These are phyloP conservation scores for Cercospora citrullina DNA, from an alignment of 2,329 filamentous ascomycete species.

Conservation along the genomic window DNA sequence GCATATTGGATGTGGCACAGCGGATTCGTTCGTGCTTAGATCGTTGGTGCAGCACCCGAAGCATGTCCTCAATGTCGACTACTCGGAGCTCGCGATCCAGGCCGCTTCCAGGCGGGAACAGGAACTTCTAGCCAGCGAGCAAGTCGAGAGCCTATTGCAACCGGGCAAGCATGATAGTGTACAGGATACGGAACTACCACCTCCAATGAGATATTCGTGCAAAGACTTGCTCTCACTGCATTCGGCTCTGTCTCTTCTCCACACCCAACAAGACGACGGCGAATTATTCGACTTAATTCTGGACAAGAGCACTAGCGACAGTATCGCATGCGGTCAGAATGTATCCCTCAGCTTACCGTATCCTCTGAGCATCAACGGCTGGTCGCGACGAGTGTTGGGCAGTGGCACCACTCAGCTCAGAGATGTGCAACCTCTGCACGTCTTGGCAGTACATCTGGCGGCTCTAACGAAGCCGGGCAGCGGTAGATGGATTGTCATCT, in stretches of 20 bases:
- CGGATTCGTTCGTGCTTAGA: slow-evolving; percentile 21
- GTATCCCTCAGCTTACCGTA: slow-evolving; percentile 25
- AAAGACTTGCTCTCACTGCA: slow-evolving; percentile 25
- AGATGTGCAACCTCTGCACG: slow-evolving; percentile 41
- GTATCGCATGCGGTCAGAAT: slow-evolving; percentile 26
- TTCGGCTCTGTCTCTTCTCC: slow-evolving; percentile 23
- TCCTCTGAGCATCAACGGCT: slow-evolving; percentile 27
- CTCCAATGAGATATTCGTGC: slow-evolving; percentile 26
- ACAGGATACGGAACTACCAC: slow-evolving; percentile 13
- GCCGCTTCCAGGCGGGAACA: slow-evolving; percentile 25
- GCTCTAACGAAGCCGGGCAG: slow-evolving; percentile 39
- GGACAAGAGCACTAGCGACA: slow-evolving; percentile 31
- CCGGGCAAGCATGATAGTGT: slow-evolving; percentile 24
- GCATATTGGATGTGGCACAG: slow-evolving; percentile 29
- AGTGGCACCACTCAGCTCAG: slow-evolving; percentile 22
- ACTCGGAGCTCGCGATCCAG: slow-evolving; percentile 23
- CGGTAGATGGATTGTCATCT: slow-evolving; percentile 44
- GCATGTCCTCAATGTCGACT: slow-evolving; percentile 30
- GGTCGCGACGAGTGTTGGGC: slow-evolving; percentile 23
- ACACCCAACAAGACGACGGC: slow-evolving; percentile 9
- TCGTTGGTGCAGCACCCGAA: slow-evolving; percentile 22
- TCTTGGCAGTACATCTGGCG: slow-evolving; percentile 45
- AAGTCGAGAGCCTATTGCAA: slow-evolving; percentile 12
- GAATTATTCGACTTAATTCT: slow-evolving; percentile 27
- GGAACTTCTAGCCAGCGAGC: slow-evolving; percentile 20